phyloP scores from a whole-genome alignment of 371 early-diverging fungal genomes.

The Saksenaea vasiformis region DNA sequence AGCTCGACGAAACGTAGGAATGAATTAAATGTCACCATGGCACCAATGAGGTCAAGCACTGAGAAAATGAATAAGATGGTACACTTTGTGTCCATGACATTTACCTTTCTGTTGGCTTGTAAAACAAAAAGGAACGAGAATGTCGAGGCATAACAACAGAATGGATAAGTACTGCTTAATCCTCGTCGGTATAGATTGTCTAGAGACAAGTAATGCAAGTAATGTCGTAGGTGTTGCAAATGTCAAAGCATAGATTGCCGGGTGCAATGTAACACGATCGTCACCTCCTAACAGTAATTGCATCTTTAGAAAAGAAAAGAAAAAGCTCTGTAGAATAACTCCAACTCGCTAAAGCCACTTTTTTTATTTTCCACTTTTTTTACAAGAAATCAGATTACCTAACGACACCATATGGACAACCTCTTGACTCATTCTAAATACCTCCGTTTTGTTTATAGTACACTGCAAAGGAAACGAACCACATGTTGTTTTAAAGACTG shows the following conservation, averaged over 20 bases:
- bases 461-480: no score
- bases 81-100: no score
- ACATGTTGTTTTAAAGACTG: no score
- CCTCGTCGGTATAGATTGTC: slow-evolving; percentile 17
- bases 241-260: background rate
- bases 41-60: slow-evolving; percentile 29
- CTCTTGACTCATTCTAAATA: no score
- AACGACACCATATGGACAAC: no score
- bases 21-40: slow-evolving; percentile 21
- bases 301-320: slow-evolving; percentile 6
- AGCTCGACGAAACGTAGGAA: slow-evolving; percentile 36
- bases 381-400: no score
- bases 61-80: background rate
- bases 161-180: slow-evolving; percentile 35
- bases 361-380: background rate
- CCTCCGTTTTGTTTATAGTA: no score
- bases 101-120: slow-evolving; percentile 16
- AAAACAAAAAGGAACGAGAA: slow-evolving; percentile 30
- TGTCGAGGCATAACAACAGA: slow-evolving; percentile 27
- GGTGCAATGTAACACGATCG: slow-evolving; percentile 11
- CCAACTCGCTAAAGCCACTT: background rate
- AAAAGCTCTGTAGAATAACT: background rate
- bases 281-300: slow-evolving; percentile 12
- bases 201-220: slow-evolving; percentile 17
- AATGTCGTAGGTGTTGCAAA: slow-evolving; percentile 15